These are phyloP conservation scores for Termitomyces sp. DNA, from an alignment of 768 basidiomycete species.

Conservation along the genomic window DNA sequence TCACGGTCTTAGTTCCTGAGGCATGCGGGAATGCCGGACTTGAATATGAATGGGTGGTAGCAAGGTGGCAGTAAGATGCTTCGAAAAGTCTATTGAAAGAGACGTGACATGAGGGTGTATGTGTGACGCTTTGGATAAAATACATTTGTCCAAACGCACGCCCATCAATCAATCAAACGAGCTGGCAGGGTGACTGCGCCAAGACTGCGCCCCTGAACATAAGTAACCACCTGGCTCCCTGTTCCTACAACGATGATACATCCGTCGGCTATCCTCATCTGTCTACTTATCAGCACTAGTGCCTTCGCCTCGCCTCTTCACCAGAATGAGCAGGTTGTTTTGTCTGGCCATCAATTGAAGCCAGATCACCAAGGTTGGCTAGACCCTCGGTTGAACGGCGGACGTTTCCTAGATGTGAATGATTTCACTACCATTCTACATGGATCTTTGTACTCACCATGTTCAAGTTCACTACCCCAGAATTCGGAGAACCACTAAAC, in stretches of 20 bases:
- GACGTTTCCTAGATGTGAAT: constrained; percentile 70
- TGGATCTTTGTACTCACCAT: background rate
- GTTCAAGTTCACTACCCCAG: constrained; percentile 55
- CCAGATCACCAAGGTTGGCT: constrained; percentile 32
- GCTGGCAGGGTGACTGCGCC: constrained; percentile 2
- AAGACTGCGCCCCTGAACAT: background rate
- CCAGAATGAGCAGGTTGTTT: constrained; percentile 8
- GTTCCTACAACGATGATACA: background rate
- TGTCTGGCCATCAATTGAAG: background rate
- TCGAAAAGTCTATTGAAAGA: background rate
- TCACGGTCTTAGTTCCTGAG: background rate
- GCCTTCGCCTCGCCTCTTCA: constrained; percentile 6
- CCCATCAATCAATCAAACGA: background rate
- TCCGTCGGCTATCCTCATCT: background rate
- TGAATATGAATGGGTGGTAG: background rate
- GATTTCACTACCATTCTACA: background rate
- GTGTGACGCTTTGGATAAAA: background rate
- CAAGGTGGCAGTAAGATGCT: background rate
- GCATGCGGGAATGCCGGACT: background rate
- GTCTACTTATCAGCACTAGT: background rate
- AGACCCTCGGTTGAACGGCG: constrained; percentile 72
- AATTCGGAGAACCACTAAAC: constrained; percentile 78
- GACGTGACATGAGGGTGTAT: background rate
- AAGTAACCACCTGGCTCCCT: background rate
- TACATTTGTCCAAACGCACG: background rate